Base-by-base conservation (phyloP, 2,329 filamentous ascomycete species). In the Xenoacremonium recifei region DNA sequence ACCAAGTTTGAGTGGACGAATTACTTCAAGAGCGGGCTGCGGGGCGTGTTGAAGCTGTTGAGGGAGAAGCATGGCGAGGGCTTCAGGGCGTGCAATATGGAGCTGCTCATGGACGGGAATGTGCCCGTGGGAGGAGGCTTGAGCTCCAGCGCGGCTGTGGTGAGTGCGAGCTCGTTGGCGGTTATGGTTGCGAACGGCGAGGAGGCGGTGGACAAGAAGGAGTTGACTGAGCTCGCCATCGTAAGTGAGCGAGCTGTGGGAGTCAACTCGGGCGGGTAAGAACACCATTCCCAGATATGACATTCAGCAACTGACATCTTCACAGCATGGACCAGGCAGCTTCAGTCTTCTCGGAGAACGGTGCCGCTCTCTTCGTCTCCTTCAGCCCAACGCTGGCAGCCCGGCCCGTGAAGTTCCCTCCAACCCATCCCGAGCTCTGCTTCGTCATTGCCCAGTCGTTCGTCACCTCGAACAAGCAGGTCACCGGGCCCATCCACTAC, bases 381-480 rank as follows among this genome's bases (percentile, higher is more conserved):
- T 99, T 99, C 71, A 82, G 82, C 50, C 93, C 93, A 3, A 75
- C 72, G 15, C 84, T 99, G 38, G 76, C 79, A 18, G 89, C 86
- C 21, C 78, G 82, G 40, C 85, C 91, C 34, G 83, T 97, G 47
- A 78, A 84, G 30, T 89, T 99, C 63, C 92, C 92, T 12, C 77
- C 82, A 42, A 88, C 90, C 4, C 75, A 82, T 34, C 88, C 90
- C 2, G 89, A 95, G 54, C 77, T 96, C 40, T 89, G 84, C 53
- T 97, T 99, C 66, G 77, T 99, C 50, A 90, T 96, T 52, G 92
- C 91, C 6, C 93, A 99, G 64, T 95, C 87, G 45, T 96, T 96
- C 63, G 87, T 99, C 47, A 85, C 86, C 13, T 88, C 92, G 5
- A 91, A 97, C 73, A 99, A 99, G 71, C 88, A 93, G 60, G 87